Evolutionary conservation across 1,284 basidiomycete species (phyloP).

Genomic region (Boletus mariae): DNA sequence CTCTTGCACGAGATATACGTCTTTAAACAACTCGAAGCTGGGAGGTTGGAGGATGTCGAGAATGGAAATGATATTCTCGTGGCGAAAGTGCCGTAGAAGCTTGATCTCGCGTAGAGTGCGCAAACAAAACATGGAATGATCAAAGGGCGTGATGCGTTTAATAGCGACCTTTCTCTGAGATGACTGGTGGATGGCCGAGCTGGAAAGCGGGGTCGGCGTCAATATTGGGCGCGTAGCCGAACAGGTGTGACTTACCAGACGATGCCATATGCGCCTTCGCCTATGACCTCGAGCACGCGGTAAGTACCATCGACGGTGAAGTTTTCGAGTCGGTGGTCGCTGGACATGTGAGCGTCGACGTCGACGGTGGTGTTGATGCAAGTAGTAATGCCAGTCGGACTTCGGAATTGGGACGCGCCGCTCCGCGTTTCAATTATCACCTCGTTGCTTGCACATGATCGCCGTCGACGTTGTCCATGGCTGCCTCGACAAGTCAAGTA

Average conservation of each 20-base stretch:
- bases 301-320: conserved; percentile 54
- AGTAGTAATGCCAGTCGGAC: conserved; percentile 16
- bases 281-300: conserved; percentile 86
- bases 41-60: conserved; percentile 71
- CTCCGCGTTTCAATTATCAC: neutral
- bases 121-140: conserved; percentile 86
- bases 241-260: conserved; percentile 49
- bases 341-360: conserved; percentile 15
- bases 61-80: conserved; percentile 74
- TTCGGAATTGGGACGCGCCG: conserved; percentile 19
- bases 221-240: neutral
- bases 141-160: conserved; percentile 83
- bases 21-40: conserved; percentile 65
- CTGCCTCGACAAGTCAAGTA: neutral
- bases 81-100: conserved; percentile 50
- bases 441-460: neutral
- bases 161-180: conserved; percentile 70
- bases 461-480: conserved; percentile 4
- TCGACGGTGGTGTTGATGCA: conserved; percentile 9
- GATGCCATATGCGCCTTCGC: conserved; percentile 84
- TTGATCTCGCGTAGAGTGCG: conserved; percentile 86
- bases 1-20: conserved; percentile 87
- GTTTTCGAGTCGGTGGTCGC: conserved; percentile 27
- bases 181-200: conserved; percentile 66
- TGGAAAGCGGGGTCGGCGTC: conserved; percentile 23